These are phyloP conservation scores for Talaromyces sp. DNA, from an alignment of 2,329 filamentous ascomycete species.

Conservation along the genomic window DNA sequence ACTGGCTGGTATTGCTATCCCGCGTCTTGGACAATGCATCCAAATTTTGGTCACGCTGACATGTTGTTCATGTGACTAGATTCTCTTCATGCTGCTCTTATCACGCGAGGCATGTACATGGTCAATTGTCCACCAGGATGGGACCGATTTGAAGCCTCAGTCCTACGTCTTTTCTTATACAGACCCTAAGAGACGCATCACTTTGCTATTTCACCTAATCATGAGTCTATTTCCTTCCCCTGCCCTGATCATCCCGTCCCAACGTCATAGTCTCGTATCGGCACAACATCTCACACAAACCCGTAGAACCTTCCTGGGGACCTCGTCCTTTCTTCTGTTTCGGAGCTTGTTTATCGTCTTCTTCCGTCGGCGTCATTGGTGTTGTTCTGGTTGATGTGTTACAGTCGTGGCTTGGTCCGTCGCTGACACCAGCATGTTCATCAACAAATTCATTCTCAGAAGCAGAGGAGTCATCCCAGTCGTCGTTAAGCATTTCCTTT, in stretches of 20 bases:
- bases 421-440: conserved; percentile 11
- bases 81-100: too few species aligned
- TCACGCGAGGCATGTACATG: too few species aligned
- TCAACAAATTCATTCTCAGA: background rate
- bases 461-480: conserved; percentile 4
- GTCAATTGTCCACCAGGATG: too few species aligned
- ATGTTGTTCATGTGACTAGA: too few species aligned
- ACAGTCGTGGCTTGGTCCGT: conserved; percentile 17
- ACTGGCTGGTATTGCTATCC: too few species aligned
- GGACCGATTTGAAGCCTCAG: too few species aligned
- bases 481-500: conserved; percentile 32
- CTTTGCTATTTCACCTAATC: background rate
- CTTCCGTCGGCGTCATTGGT: conserved; percentile 9
- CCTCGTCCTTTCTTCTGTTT: background rate
- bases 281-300: conserved; percentile 38
- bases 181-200: too few species aligned
- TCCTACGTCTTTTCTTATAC: background rate
- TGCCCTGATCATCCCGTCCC: conserved; percentile 29
- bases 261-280: conserved; percentile 38
- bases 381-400: background rate
- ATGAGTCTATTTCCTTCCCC: background rate
- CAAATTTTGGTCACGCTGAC: too few species aligned
- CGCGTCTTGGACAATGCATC: too few species aligned
- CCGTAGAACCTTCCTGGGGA: conserved; percentile 16
- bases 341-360: background rate